Evolutionary conservation across 2,329 filamentous ascomycete genomes (phyloP).

Genomic region (Colletotrichum orchidophilum): DNA sequence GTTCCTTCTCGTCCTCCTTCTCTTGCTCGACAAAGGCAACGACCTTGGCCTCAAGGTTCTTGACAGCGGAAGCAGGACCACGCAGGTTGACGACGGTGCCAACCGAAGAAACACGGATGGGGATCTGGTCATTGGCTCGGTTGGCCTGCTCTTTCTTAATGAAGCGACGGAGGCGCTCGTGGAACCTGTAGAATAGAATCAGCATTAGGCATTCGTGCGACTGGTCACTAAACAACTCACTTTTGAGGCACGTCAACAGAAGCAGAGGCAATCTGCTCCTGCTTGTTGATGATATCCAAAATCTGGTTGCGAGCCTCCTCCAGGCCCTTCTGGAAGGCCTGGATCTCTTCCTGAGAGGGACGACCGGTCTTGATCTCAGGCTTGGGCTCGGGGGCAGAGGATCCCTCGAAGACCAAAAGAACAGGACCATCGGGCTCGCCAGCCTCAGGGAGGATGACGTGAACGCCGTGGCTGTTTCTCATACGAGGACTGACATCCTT

Average conservation of each 20-base stretch:
- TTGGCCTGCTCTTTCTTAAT: constrained; percentile 72
- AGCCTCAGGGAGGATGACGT: constrained; percentile 75
- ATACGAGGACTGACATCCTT: constrained; percentile 71
- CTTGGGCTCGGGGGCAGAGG: constrained; percentile 39
- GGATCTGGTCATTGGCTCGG: constrained; percentile 66
- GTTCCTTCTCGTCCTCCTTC: constrained; percentile 92
- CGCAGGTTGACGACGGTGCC: constrained; percentile 76
- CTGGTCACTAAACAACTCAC: constrained; percentile 43
- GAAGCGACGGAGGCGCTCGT: constrained; percentile 70
- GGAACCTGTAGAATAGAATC: constrained; percentile 54
- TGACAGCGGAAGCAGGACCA: constrained; percentile 78
- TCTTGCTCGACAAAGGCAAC: constrained; percentile 85
- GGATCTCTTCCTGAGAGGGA: constrained; percentile 53
- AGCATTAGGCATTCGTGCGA: constrained; percentile 32
- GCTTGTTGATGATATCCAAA: constrained; percentile 64
- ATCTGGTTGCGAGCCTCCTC: constrained; percentile 67
- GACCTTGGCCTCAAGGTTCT: constrained; percentile 77
- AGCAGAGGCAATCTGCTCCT: constrained; percentile 61
- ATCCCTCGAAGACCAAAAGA: constrained; percentile 79
- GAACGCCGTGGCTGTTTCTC: constrained; percentile 75
- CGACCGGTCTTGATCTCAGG: constrained; percentile 35
- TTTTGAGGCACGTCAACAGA: constrained; percentile 68
- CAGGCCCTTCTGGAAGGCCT: constrained; percentile 64
- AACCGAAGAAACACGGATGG: constrained; percentile 66
- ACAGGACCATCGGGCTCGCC: constrained; percentile 68